These are phyloP conservation scores for Penicillium sp. DNA, from an alignment of 2,329 filamentous ascomycete genomes.

Conservation along the genomic window DNA sequence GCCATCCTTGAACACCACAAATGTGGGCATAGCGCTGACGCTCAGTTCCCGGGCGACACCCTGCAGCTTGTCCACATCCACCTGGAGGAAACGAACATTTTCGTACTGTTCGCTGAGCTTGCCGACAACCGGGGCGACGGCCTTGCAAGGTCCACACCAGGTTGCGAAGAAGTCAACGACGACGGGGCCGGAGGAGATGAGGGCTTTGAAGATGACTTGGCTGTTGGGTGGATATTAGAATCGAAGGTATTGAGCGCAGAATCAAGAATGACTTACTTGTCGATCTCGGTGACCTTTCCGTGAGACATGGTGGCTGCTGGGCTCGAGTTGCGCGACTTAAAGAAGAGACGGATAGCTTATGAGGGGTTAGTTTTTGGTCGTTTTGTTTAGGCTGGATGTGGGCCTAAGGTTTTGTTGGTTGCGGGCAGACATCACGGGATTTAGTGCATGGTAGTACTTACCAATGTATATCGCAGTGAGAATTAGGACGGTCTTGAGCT, in stretches of 20 bases:
- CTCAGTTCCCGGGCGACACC: slow-evolving; percentile 52
- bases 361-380: neutral
- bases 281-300: slow-evolving; percentile 39
- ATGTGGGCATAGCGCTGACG: slow-evolving; percentile 51
- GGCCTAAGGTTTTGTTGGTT: neutral
- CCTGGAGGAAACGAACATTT: slow-evolving; percentile 54
- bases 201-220: slow-evolving; percentile 59
- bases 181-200: slow-evolving; percentile 51
- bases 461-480: slow-evolving; percentile 21
- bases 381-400: neutral
- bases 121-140: slow-evolving; percentile 54
- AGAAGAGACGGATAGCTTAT: slow-evolving; percentile 20
- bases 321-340: slow-evolving; percentile 10
- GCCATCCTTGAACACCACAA: slow-evolving; percentile 44
- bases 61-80: slow-evolving; percentile 55
- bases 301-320: slow-evolving; percentile 30
- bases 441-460: slow-evolving; percentile 4
- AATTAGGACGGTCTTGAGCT: slow-evolving; percentile 23
- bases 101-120: slow-evolving; percentile 53
- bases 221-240: slow-evolving; percentile 45
- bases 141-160: slow-evolving; percentile 60
- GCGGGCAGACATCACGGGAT: neutral
- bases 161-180: slow-evolving; percentile 56
- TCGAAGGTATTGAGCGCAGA: too few species aligned
- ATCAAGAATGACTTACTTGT: slow-evolving; percentile 32